Base-by-base conservation (phyloP, 2,329 filamentous ascomycete genomes). In the Rhexocercosporidium sp. region DNA sequence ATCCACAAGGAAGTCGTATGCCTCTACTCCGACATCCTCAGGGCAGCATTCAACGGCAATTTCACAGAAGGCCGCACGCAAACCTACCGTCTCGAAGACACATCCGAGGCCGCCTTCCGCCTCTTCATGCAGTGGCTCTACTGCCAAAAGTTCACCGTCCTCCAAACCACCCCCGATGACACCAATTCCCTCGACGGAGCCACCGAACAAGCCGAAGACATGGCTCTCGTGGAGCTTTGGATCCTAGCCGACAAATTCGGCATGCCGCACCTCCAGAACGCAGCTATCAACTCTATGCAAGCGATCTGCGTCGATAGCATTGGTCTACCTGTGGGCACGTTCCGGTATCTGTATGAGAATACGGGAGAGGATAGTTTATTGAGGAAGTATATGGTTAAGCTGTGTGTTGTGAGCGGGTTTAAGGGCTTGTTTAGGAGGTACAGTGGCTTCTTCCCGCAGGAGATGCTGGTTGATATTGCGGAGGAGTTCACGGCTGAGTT, bases 201-300 rank as follows among this genome's bases (percentile, higher is more conserved):
- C 11, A 7, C 4, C 5, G 51, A 37, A 20, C 5, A 20, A 6
- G 18, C 29, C 1, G 51, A 59, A 27, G 25, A 57, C 29, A n/a
- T 49, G 27, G 31, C 22, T 6, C 34, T 64, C 25, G 34, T n/a
- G 12, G 39, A 64, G 11, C 6, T 61, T 5, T 67, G 65, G 65
- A 47, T 67, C 1, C 47, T 67, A 4, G 61, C 54, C 3, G 65
- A 64, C 29, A 67, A 64, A 46, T 56, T 64, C n/a, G 12, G 16
- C 14, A 47, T 61, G n/a, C n/a, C 59, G 1, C 12, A 5, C 12
- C 59, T 61, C 11, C 59, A 61, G 14, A 27, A 57, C 12, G 1
- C 8, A 0, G 11, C 22, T 7, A 25, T 57, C 11, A 12, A 25
- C 2, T 20, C 31, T 3, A 41, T 41, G 4, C 11, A 57, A 2